Base-by-base conservation (phyloP, 257 asterid species). In the Solanum neorickii region DNA sequence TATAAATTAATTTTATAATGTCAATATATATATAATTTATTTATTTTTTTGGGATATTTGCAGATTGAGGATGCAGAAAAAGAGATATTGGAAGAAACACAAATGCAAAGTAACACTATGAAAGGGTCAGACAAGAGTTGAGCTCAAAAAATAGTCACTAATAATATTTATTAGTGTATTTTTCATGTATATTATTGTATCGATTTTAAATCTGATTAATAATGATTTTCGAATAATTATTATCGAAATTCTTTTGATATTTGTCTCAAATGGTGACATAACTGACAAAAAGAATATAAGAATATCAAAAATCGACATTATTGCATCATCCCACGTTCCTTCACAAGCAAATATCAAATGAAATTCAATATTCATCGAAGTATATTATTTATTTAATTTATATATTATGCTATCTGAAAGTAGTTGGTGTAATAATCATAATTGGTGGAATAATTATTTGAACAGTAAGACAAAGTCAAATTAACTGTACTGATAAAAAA, bases 41-140 rank as follows among this genome's bases (percentile, higher is more conserved):
- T 70, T 60, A 60, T 60, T 15, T 42, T 6, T 80, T 27, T 31
- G 6, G 52, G 23, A 18, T 15, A 39, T 75, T 87, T 82, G 25
- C 87, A 87, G 89, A 75, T 87, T 16, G 74, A 87, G 20, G 89
- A 65, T 5, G 75, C 52, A 14, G 89, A 87, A 21, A 87, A 83
- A 49, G 87, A 70, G 89, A 14, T 87, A 10, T 23, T 60, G 56
- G 89, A 87, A 29, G 62, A 84, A 6, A 15, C 72, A 82, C 59
- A 35, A 29, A 31, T 69, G n/a, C 10, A 65, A 16, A 44, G 62
- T 21, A 65, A 65, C 37, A 15, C 21, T 16, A 27, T 65, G 85
- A 80, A 20, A 80, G 8, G 66, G 29, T 47, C 44, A 29, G 68
- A 16, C 66, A 47, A 80, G 44, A 80, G 15, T 47, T 80, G 2